A percentile compares a stretch with the other conserved stretches of the same genome.
These are phyloP conservation scores for Inonotus obliquus DNA, from an alignment of 1,284 basidiomycete species.

Conservation along the genomic window DNA sequence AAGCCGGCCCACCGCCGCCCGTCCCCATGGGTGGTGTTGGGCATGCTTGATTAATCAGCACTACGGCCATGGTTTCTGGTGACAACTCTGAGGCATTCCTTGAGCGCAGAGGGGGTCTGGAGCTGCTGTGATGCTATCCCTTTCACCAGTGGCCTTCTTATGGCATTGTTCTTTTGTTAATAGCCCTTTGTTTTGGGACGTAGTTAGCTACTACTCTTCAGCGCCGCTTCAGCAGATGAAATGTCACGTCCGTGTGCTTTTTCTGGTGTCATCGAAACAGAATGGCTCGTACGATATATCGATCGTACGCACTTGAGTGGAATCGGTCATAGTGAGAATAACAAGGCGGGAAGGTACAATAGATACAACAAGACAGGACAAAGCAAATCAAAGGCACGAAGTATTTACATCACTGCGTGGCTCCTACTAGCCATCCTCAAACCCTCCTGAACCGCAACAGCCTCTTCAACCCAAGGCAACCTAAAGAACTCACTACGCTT, in stretches of 20 bases:
- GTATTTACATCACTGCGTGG: neutral
- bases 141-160: neutral
- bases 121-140: neutral
- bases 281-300: neutral
- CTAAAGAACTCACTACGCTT: slow-evolving; percentile 86
- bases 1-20: slow-evolving; percentile 61
- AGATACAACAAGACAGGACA: neutral
- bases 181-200: slow-evolving; percentile 8
- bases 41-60: slow-evolving; percentile 41
- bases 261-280: too few species aligned
- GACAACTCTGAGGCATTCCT: neutral
- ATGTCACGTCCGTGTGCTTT: neutral
- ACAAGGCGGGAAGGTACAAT: neutral
- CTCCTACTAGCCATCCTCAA: slow-evolving; percentile 43
- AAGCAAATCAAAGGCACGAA: neutral
- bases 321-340: too few species aligned
- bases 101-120: neutral
- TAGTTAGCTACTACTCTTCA: neutral
- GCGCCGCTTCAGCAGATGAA: neutral
- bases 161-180: slow-evolving; percentile 9
- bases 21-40: slow-evolving; percentile 63
- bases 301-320: too few species aligned
- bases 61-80: neutral
- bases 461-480: slow-evolving; percentile 84
- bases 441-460: slow-evolving; percentile 53